Evolutionary conservation across 768 basidiomycete species (phyloP), one percentile per base, ranked within the genome.

Genomic region (Pleurotus tuber-regium): DNA sequence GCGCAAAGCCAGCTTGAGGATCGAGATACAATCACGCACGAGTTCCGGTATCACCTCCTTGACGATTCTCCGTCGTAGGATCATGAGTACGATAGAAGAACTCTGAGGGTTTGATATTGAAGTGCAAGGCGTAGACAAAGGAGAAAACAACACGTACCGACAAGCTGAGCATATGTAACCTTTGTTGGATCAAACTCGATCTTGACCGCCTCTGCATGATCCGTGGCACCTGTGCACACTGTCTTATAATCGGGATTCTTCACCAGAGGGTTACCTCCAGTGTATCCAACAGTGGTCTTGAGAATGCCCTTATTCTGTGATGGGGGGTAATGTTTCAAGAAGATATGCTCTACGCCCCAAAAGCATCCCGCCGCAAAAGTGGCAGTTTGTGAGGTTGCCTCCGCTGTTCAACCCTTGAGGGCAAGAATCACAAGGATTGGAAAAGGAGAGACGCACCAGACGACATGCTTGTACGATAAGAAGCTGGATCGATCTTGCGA

Each of bases 31-130:
- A 43, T 12, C 4, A 79, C 85, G 57, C 61, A 93, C 92, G 93
- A 24, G 83, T 82, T 16, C 94, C 93, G 2, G 61, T 63, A 60
- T 96, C 92, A 1, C 61, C 74, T 24, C 93, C 93, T 64, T 96
- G 93, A 11, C 76, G 70, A 66, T 96, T 85, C 50, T 77, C 61
- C 0, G 90, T 89, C 35, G 93, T 96, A 2, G 95, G 92, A 58
- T 97, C 94, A 61, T 98, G 95, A 0, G 90, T 92, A 40, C 96
- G 80, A 67, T 93, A 96, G 70, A 96, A 96, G 74, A 94, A 95
- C 68, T 96, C 92, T 86, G 65, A 10, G 21, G 3, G 12, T 28
- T 11, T 18, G 23, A 2, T 31, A 21, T 21, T 18, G 21, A 54
- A 50, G 47, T 33, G 19, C 18, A 11, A 2, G 23, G 23, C 21